Evolutionary conservation across 768 basidiomycete genomes (phyloP), one percentile per base, ranked within the genome.

Genomic region (Hortiboletus campestris): DNA sequence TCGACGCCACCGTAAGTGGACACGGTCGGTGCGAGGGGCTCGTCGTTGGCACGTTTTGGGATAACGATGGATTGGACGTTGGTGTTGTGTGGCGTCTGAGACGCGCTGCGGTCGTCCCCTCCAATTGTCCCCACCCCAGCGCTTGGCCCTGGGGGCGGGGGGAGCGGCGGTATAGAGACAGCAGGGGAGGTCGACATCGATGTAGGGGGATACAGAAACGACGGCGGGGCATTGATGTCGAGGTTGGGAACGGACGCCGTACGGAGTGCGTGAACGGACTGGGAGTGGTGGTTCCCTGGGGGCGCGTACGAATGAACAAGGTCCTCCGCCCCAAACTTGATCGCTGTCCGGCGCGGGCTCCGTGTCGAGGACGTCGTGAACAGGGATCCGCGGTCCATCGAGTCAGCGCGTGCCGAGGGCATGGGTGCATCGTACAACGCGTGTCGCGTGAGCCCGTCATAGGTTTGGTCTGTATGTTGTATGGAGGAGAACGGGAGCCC

Each of bases 401-500:
- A 78, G 74, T 57, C 72, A 57, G 28, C 65, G 51, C 38, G 68
- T 7, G 45, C 32, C 6, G 54, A 46, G 31, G 89, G 88, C 66
- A 97, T 81, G 3, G 95, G 95, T 12, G 87, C 83, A 67, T 98
- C 95, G 67, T 92, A 94, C 7, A 98, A 78, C 61, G 94, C 88
- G 66, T 92, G 93, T 20, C 94, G 79, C 59, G 83, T 80, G 62
- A 95, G 65, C 34, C 84, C 83, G 8, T 74, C 67, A 70, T 51
- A 82, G 54, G n/a, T 13, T n/a, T 69, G 64, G 43, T 78, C 77
- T 4, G 60, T 53, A 38, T 64, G 60, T 59, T 71, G 61, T 46
- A 66, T 35, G 20, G 63, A 35, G 49, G 68, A 46, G 58, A 66
- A 61, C 44, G 64, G 53, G 53, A 64, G 51, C 32, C 55, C 56